Evolutionary conservation across 2,329 filamentous ascomycete species (phyloP).

Genomic region (Pseudogymnoascus sp.): DNA sequence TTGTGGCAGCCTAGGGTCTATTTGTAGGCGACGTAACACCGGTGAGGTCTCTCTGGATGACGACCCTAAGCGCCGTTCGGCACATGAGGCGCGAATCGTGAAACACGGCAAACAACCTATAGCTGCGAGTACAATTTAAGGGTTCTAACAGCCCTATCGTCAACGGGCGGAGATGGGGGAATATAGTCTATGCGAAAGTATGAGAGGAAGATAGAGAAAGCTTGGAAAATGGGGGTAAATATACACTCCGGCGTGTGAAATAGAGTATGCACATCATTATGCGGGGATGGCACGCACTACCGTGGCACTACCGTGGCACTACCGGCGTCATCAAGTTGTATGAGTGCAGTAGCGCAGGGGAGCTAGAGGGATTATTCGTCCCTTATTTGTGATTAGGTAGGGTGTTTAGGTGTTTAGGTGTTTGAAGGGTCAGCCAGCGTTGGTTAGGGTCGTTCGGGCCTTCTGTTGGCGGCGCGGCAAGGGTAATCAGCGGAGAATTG

Average conservation of each 20-base stretch:
- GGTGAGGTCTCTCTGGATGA: not conserved
- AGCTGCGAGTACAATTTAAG: not conserved
- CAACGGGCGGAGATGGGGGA: not conserved
- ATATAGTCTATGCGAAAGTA: not conserved
- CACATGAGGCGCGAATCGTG: not conserved
- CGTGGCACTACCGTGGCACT: not conserved
- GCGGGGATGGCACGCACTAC: not conserved
- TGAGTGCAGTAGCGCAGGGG: not conserved
- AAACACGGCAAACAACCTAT: not conserved
- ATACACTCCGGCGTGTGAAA: not conserved
- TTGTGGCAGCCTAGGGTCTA: not conserved
- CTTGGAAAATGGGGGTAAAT: not conserved
- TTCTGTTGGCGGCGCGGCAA: not conserved
- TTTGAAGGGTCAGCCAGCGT: not conserved
- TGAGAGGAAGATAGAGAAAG: not conserved
- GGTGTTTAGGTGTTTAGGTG: not conserved
- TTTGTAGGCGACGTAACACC: not conserved
- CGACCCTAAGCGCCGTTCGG: not conserved
- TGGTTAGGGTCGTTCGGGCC: not conserved
- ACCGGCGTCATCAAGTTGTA: not conserved
- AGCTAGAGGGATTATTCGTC: not conserved
- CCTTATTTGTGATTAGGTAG: not conserved
- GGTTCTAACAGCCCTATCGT: not conserved
- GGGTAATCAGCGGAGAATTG: not conserved
- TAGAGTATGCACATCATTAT: not conserved